Evolutionary conservation across 805 yeast species (phyloP).

Genomic region (Brettanomyces anomalus): DNA sequence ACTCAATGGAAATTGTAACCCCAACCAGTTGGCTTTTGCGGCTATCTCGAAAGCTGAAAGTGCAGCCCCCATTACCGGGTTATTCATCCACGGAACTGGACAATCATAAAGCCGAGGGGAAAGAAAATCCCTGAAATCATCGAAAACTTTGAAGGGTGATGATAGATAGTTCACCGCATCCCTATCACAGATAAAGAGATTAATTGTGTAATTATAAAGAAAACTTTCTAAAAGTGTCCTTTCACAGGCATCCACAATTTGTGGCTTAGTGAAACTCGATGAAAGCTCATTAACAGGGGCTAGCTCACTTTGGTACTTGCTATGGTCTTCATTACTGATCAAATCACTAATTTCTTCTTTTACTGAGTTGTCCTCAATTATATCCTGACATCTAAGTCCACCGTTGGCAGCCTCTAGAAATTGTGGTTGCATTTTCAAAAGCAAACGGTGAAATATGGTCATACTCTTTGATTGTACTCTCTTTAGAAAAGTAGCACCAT

Average conservation of each 20-base stretch:
- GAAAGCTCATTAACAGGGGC: not conserved
- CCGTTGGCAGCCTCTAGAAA: not conserved
- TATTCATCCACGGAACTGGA: constrained; percentile 30
- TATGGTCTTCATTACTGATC: not conserved
- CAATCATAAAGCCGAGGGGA: constrained; percentile 27
- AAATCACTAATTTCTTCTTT: not conserved
- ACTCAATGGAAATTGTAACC: constrained; percentile 13
- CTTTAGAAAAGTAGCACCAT: not conserved
- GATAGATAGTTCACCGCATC: constrained; percentile 24
- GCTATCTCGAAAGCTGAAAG: constrained; percentile 28
- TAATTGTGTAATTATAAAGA: constrained; percentile 32
- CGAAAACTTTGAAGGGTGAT: constrained; percentile 33
- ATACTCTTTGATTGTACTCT: not conserved
- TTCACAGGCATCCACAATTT: constrained; percentile 16
- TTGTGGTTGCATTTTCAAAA: constrained; percentile 1
- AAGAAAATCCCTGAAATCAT: constrained; percentile 21
- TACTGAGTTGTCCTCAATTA: no score
- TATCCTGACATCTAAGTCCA: not conserved
- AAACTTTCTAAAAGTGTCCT: constrained; percentile 37
- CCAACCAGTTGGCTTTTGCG: constrained; percentile 29
- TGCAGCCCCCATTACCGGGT: constrained; percentile 34
- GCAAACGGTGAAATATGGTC: not conserved
- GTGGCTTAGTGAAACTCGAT: not conserved
- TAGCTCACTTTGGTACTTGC: not conserved
- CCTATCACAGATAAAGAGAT: constrained; percentile 26